Evolutionary conservation across 305 asterid genomes (phyloP), one percentile per base, ranked within the genome.

Genomic region (Fraxinus baroniana): DNA sequence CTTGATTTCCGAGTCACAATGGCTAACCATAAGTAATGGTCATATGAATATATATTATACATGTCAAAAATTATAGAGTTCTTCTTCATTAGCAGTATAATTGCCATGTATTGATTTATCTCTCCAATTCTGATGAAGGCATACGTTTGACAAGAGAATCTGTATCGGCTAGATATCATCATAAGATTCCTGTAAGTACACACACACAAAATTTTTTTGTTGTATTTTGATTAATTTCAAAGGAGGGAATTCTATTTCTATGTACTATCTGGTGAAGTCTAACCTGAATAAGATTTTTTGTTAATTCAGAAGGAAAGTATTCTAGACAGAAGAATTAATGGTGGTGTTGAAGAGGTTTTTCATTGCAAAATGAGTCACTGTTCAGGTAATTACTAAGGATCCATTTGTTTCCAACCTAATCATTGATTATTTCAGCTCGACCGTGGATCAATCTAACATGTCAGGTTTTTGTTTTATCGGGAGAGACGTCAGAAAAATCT

Each of bases 381-480:
- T 55, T 85, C 91, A 90, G 97, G 98, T 94, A 92, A 85, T 26
- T 28, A 57, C 8, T 18, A 5, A 57, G 30, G 26, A n/a, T 18
- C 28, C 0, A n/a, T 57, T 57, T 57, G 28, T 57, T n/a, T 57
- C 68, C 3, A 57, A 57, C 26, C 13, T n/a, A n/a, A 18, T 5
- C 68, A n/a, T 18, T n/a, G 7, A 0, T 55, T 17, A 52, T n/a
- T n/a, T 57, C 28, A 26, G 28, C 2, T 57, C 28, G 12, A 57
- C 9, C 0, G 10, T 55, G 24, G 66, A 7, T 57, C 3, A 7
- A 57, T 28, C 68, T 6, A 57, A 5, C 12, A 18, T 57, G 68
- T 57, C 9, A 20, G 28, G 26, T 8, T 39, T 8, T 39, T 2
- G 13, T 57, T 57, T 57, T 57, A 2, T 1, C 6, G 7, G 0